Evolutionary conservation across 148 eudicot genomes (phyloP).

Genomic region (Silene conica): DNA sequence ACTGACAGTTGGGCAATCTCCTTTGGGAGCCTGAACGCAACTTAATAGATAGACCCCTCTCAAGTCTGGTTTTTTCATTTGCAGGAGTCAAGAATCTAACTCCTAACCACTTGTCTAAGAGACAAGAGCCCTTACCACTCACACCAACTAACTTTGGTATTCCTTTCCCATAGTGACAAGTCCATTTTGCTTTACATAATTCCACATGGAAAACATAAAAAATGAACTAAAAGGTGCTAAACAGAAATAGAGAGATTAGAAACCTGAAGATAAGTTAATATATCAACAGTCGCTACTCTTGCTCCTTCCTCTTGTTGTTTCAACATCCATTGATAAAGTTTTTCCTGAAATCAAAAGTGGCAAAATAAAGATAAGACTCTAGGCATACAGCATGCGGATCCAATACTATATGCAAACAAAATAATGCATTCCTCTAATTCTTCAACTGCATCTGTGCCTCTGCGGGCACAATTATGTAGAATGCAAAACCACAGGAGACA

Average conservation of each 20-base stretch:
- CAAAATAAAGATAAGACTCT: not conserved
- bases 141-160: too few relatives aligned
- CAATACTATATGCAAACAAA: not conserved
- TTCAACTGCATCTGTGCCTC: not conserved
- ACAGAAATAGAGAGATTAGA: not conserved
- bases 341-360: constrained; percentile 48
- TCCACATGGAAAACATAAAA: not conserved
- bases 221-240: not conserved
- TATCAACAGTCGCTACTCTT: constrained; percentile 60
- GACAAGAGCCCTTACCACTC: not conserved
- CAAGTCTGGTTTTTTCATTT: too few relatives aligned
- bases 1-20: too few relatives aligned
- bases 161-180: not conserved
- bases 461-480: not conserved
- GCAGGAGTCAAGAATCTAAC: too few relatives aligned
- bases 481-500: not conserved
- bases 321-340: constrained; percentile 78
- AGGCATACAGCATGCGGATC: not conserved
- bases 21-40: too few relatives aligned
- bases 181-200: not conserved
- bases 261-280: constrained; percentile 69
- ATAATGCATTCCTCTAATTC: not conserved
- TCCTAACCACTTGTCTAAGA: too few relatives aligned
- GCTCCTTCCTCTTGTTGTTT: constrained; percentile 79
- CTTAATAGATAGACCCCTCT: too few relatives aligned